Evolutionary conservation across 441 rosid species (phyloP).

Genomic region (Sinapis alba): DNA sequence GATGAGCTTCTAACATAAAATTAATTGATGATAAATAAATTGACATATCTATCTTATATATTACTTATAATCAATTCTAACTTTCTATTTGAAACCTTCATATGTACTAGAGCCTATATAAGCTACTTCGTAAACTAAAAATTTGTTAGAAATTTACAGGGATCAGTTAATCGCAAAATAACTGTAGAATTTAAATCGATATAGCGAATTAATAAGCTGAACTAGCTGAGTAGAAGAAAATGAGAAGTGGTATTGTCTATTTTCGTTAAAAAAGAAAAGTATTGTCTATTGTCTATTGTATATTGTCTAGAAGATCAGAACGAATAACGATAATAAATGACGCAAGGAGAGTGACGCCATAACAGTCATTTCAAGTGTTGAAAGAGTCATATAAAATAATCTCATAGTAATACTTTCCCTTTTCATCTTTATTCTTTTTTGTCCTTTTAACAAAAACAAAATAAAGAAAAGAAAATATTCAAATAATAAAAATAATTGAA

Average conservation of each 20-base stretch:
- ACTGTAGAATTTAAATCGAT: not conserved
- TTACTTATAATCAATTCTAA: no score
- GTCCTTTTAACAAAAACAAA: not conserved
- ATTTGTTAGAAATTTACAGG: not conserved
- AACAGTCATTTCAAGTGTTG: not conserved
- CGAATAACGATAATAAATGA: conserved; percentile 12
- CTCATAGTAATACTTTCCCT: not conserved
- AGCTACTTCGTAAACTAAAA: not conserved
- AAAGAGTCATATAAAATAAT: not conserved
- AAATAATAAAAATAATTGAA: conserved; percentile 3
- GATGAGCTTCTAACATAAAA: no score
- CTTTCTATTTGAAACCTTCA: no score
- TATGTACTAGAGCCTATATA: not conserved
- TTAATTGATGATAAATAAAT: no score
- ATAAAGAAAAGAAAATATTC: not conserved
- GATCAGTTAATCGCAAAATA: not conserved
- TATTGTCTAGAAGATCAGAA: not conserved
- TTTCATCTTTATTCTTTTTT: not conserved
- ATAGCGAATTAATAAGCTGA: not conserved
- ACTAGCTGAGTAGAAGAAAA: not conserved
- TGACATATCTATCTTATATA: no score
- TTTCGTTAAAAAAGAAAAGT: no score
- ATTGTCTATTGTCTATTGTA: not conserved
- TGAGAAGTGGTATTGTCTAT: not conserved
- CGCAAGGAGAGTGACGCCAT: conserved; percentile 35